These are phyloP conservation scores for Hypoxylon sp. DNA, from an alignment of 2,329 filamentous ascomycete species.

Conservation along the genomic window DNA sequence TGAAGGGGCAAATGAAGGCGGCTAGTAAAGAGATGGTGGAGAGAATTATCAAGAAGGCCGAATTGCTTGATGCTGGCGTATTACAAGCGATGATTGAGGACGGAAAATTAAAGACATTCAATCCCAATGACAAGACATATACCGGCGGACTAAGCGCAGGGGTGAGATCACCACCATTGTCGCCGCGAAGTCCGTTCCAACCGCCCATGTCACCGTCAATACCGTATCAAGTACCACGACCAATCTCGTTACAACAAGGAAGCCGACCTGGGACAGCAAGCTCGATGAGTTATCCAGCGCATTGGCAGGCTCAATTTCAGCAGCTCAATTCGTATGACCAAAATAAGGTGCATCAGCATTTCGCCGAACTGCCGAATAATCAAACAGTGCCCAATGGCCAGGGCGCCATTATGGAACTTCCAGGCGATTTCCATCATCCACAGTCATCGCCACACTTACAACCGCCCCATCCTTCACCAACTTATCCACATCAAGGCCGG, in stretches of 20 bases:
- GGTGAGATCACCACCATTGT: constrained; percentile 50
- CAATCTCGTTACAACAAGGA: constrained; percentile 55
- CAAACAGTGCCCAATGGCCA: constrained; percentile 37
- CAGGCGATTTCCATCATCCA: constrained; percentile 65
- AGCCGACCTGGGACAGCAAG: constrained; percentile 55
- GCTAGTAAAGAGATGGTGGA: constrained; percentile 78
- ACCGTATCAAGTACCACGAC: constrained; percentile 61
- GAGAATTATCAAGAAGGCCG: constrained; percentile 79
- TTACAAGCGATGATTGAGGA: constrained; percentile 78
- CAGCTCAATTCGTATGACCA: constrained; percentile 44
- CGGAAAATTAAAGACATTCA: constrained; percentile 73
- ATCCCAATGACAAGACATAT: constrained; percentile 59
- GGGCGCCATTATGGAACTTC: constrained; percentile 58
- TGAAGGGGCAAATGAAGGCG: constrained; percentile 76
- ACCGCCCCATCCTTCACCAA: constrained; percentile 54
- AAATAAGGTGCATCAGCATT: constrained; percentile 44
- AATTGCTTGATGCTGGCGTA: constrained; percentile 75
- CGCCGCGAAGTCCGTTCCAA: constrained; percentile 46
- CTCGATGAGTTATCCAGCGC: constrained; percentile 50
- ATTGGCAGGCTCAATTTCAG: constrained; percentile 52
- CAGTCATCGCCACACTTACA: constrained; percentile 53
- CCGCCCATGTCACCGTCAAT: constrained; percentile 55
- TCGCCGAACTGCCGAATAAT: constrained; percentile 60
- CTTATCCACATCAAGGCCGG: constrained; percentile 47
- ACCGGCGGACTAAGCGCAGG: constrained; percentile 44